Evolutionary conservation across 148 eudicot genomes (phyloP), one percentile per base, ranked within the genome.

Genomic region (Spergularia bocconei): DNA sequence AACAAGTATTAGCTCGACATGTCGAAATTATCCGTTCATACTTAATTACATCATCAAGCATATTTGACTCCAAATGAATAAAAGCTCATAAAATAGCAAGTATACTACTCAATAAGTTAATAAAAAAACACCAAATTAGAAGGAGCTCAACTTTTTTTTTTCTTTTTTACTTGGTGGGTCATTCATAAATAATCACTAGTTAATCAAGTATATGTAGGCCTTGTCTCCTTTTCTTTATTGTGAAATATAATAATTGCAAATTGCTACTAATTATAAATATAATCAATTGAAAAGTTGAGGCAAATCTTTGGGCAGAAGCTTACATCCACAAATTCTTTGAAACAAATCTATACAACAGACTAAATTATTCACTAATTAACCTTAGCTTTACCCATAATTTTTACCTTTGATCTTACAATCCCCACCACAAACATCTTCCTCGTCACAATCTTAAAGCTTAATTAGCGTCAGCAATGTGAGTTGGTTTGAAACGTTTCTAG

Each of bases 301-400:
- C 71, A 75, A 75, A 75, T 75, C 78, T 75, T 55, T 38, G 53
- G 69, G 61, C 38, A 65, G 4, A 13, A 54, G 48, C 29, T 73
- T 61, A 15, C 78, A 54, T 54, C 78, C 78, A 75, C 78, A 75
- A 75, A 17, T 53, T 15, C 39, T 53, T 54, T 54, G 47, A 54
- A 19, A 39, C 47, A 53, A 69, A 50, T 25, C 56, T 51, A 36
- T 36, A 20, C 52, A 4, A 53, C 13, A 11, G 13, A 75, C 54
- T 75, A 54, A 65, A n/a, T 65, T 8, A 39, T 53, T 75, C 2
- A 38, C 41, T 14, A 75, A 39, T 29, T 29, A 29, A 29, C 36
- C 36, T 29, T 29, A 29, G 33, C 19, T 33, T 60, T 62, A 62
- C 76, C 76, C 48, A 69, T 65, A 65, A 16, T 55, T 53, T 29